These are phyloP conservation scores for Rhododendron simsii DNA, from an alignment of 148 eudicot species.

Conservation along the genomic window DNA sequence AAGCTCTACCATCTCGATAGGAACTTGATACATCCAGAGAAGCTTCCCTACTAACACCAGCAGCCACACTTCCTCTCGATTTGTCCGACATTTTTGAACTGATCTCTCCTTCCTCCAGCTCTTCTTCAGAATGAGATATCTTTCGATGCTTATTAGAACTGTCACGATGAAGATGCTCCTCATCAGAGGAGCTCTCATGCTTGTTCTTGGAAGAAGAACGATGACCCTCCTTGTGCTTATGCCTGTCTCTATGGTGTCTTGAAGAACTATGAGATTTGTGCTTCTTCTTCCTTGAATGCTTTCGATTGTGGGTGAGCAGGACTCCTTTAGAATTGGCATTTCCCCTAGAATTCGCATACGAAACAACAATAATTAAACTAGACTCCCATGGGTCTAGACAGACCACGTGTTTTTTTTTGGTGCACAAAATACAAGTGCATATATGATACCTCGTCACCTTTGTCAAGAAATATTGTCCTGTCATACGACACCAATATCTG, in stretches of 20 bases:
- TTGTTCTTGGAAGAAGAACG: constrained; percentile 44
- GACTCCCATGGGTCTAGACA: background rate
- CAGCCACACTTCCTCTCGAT: constrained; percentile 37
- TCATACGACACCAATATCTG: no score
- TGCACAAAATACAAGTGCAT: no score
- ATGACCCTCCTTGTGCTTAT: constrained; percentile 36
- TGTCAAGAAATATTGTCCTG: no score
- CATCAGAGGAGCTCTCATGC: constrained; percentile 32
- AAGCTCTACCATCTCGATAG: constrained; percentile 27
- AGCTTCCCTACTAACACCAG: constrained; percentile 43
- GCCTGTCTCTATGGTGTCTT: constrained; percentile 41
- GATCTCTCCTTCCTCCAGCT: constrained; percentile 90
- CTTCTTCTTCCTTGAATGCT: constrained; percentile 54
- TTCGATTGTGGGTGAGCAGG: constrained; percentile 1
- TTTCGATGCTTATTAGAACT: constrained; percentile 33
- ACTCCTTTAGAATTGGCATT: background rate
- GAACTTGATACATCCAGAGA: constrained; percentile 46
- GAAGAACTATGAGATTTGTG: constrained; percentile 39
- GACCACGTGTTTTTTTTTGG: background rate
- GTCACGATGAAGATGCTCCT: constrained; percentile 22
- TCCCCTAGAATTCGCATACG: background rate
- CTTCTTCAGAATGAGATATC: constrained; percentile 36
- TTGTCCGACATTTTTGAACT: constrained; percentile 48
- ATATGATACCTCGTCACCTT: no score
- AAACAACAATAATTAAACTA: background rate